Percentiles rank a stretch among this genome's conserved stretches.
These are phyloP conservation scores for Dothistroma pini DNA, from an alignment of 2,329 filamentous ascomycete species.

Conservation along the genomic window DNA sequence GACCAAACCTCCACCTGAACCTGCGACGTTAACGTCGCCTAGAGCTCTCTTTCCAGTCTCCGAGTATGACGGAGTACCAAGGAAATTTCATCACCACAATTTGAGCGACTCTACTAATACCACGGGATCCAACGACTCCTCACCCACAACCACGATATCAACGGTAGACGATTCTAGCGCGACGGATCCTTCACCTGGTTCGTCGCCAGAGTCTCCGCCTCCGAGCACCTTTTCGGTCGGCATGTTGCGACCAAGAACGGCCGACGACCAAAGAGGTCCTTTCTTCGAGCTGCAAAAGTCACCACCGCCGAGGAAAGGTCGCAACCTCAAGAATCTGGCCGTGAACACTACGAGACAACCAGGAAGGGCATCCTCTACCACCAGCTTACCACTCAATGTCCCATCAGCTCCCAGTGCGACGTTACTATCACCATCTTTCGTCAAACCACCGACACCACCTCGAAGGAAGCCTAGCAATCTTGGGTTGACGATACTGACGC, in stretches of 20 bases:
- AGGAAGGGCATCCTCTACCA: conserved; percentile 46
- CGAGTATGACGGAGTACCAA: conserved; percentile 28
- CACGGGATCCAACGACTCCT: conserved; percentile 86
- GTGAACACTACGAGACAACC: conserved; percentile 61
- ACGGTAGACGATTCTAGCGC: conserved; percentile 88
- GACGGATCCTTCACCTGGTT: conserved; percentile 85
- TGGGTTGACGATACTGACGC: conserved; percentile 68
- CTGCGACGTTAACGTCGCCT: conserved; percentile 15
- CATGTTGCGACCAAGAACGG: conserved; percentile 45
- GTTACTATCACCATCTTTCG: conserved; percentile 71
- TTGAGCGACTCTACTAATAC: conserved; percentile 74
- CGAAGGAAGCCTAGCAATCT: conserved; percentile 71
- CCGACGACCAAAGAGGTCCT: conserved; percentile 51
- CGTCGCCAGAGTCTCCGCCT: conserved; percentile 84
- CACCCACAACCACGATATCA: conserved; percentile 88
- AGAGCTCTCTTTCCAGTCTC: conserved; percentile 13
- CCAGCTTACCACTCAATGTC: conserved; percentile 51
- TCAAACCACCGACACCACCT: conserved; percentile 70
- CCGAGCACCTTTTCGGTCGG: conserved; percentile 65
- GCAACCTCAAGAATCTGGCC: conserved; percentile 80
- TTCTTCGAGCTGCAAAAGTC: conserved; percentile 51
- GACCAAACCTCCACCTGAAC: conserved; percentile 25
- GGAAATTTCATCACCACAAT: conserved; percentile 60
- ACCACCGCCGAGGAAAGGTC: conserved; percentile 59
- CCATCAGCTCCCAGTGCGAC: conserved; percentile 55